phyloP scores from a whole-genome alignment of 1,139 yeast species.

The Nadsonia starkeyi-henricii region DNA sequence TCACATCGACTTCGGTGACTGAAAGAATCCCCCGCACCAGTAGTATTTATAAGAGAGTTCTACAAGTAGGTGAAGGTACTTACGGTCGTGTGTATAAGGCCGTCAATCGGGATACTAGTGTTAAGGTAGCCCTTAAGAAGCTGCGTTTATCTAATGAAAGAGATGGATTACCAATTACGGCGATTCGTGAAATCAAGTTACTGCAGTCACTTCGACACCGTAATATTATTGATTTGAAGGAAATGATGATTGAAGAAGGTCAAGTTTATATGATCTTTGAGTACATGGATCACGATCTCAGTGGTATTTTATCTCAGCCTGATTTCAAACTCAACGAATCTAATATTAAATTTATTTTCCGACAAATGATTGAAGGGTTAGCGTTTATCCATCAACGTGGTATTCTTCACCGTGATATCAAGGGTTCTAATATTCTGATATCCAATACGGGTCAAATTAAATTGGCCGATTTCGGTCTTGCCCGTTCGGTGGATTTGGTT shows the following conservation, averaged over 20 bases:
- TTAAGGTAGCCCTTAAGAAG: slow-evolving; percentile 69
- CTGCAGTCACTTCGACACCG: slow-evolving; percentile 77
- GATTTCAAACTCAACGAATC: slow-evolving; percentile 46
- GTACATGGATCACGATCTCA: slow-evolving; percentile 84
- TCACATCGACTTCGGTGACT: neutral
- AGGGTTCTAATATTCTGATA: slow-evolving; percentile 79
- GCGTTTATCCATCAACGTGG: slow-evolving; percentile 66
- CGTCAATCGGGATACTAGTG: slow-evolving; percentile 48
- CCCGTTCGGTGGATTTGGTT: slow-evolving; percentile 33
- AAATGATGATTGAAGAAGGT: slow-evolving; percentile 76
- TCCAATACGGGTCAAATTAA: slow-evolving; percentile 60
- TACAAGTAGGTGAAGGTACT: slow-evolving; percentile 72
- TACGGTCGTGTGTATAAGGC: slow-evolving; percentile 77
- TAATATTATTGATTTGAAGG: slow-evolving; percentile 67
- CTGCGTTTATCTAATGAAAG: slow-evolving; percentile 74
- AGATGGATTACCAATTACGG: slow-evolving; percentile 94
- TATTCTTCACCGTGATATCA: slow-evolving; percentile 84
- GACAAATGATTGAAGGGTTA: slow-evolving; percentile 68
- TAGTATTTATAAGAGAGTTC: slow-evolving; percentile 27
- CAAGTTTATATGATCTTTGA: slow-evolving; percentile 84
- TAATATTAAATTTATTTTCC: slow-evolving; percentile 63
- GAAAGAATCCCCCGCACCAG: neutral
- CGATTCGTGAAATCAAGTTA: slow-evolving; percentile 78
- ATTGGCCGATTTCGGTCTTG: slow-evolving; percentile 90
- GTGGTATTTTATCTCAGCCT: slow-evolving; percentile 76